Conservation (phyloP, 2,329 filamentous ascomycete species). For the Diaporthe ampelina region DNA sequence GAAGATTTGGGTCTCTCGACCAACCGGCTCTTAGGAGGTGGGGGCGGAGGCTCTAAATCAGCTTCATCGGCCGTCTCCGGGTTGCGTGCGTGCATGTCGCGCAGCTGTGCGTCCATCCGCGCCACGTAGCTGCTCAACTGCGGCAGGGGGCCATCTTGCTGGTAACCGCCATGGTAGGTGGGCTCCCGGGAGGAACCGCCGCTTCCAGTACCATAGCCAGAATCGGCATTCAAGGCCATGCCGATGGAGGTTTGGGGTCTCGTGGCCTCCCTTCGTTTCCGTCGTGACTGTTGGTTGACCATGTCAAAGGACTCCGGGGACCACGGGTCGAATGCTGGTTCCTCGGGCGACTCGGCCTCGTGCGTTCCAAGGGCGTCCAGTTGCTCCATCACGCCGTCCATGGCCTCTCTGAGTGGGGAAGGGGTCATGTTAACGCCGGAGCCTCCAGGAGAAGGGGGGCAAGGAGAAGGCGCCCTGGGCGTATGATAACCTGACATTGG, state of each 20-base stretch:
- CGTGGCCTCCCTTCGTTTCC: constrained; percentile 47
- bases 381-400: constrained; percentile 98
- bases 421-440: constrained; percentile 77
- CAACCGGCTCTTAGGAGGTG: constrained; percentile 69
- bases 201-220: constrained; percentile 71
- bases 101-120: constrained; percentile 88
- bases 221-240: constrained; percentile 69
- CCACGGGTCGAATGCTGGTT: constrained; percentile 77
- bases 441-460: constrained; percentile 75
- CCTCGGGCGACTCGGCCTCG: constrained; percentile 67
- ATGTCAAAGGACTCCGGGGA: constrained; percentile 87
- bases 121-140: constrained; percentile 89
- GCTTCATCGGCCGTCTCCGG: constrained; percentile 57
- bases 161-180: constrained; percentile 56
- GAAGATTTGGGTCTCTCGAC: constrained; percentile 72
- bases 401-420: constrained; percentile 91
- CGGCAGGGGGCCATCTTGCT: constrained; percentile 69
- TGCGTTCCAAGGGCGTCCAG: constrained; percentile 85
- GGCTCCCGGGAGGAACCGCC: constrained; percentile 66
- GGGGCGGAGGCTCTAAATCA: constrained; percentile 64
- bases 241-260: constrained; percentile 83
- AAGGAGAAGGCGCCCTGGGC: constrained; percentile 72
- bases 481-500: constrained; percentile 62
- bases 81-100: constrained; percentile 74
- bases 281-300: constrained; percentile 59